Evolutionary conservation across 1,284 basidiomycete genomes (phyloP).

Genomic region (Hemileia vastatrix): DNA sequence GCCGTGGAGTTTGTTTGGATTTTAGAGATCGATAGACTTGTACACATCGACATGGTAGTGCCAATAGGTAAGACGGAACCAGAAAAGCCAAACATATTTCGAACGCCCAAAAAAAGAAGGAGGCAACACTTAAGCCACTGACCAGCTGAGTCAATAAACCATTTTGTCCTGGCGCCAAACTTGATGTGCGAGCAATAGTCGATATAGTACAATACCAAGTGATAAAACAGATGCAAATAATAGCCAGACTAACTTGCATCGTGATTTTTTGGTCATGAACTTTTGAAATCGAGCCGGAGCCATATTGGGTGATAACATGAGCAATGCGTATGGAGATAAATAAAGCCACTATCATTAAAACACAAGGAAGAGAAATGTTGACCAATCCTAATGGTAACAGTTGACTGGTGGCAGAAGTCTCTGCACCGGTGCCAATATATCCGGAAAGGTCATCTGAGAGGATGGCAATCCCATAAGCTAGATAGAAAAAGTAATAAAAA

Average conservation of each 20-base stretch:
- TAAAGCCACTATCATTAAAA: too few relatives aligned
- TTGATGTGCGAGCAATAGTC: too few relatives aligned
- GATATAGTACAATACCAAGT: too few relatives aligned
- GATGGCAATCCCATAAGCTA: too few relatives aligned
- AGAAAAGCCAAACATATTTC: slow-evolving; percentile 7
- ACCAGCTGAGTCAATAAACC: background rate
- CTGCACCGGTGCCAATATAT: too few relatives aligned
- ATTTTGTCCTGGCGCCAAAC: background rate
- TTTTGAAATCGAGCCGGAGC: slow-evolving; percentile 10
- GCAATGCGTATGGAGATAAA: too few relatives aligned
- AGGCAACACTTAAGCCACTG: background rate
- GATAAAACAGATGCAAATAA: slow-evolving; percentile 12
- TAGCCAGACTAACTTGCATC: slow-evolving; percentile 3
- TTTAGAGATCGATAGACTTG: background rate
- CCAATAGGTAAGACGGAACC: slow-evolving; percentile 7
- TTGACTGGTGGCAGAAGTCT: too few relatives aligned
- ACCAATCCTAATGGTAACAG: too few relatives aligned
- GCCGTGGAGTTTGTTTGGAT: slow-evolving; percentile 10
- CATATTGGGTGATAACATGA: too few relatives aligned
- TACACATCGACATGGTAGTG: slow-evolving; percentile 5
- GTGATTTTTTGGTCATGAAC: background rate
- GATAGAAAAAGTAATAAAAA: too few relatives aligned
- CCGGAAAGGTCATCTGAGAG: too few relatives aligned
- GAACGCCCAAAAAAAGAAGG: slow-evolving; percentile 8
- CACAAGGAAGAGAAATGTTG: too few relatives aligned